Conservation (phyloP, 768 basidiomycete species). For the Russula virescens region DNA sequence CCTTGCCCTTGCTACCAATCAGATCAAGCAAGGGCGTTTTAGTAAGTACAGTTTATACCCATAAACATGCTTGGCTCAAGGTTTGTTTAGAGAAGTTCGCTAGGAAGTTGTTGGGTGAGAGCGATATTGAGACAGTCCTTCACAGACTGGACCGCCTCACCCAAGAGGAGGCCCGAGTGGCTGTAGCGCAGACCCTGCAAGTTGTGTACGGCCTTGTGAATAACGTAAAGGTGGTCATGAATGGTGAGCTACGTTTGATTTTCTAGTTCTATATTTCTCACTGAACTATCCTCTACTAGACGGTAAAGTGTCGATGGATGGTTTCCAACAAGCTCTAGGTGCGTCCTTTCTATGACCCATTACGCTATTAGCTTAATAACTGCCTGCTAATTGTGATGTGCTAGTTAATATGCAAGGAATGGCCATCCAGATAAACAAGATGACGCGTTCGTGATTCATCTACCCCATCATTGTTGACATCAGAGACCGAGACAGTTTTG, state of each 20-base stretch:
- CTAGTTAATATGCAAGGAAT: constrained; percentile 5
- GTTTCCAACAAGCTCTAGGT: neutral
- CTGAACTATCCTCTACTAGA: neutral
- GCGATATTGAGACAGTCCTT: neutral
- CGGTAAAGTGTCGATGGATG: neutral
- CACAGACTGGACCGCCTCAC: constrained; percentile 14
- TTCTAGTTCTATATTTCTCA: neutral
- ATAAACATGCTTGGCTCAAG: neutral
- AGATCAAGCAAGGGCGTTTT: constrained; percentile 7
- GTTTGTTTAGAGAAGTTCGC: neutral
- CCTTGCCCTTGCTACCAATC: constrained; percentile 5
- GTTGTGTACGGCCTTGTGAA: constrained; percentile 8
- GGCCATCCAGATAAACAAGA: neutral
- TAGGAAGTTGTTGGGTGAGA: neutral
- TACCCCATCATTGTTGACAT: neutral
- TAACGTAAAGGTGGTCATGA: constrained; percentile 9
- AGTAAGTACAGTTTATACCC: neutral
- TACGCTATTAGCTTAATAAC: neutral
- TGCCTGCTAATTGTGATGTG: neutral
- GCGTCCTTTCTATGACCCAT: too few species aligned
- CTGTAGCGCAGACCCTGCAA: constrained; percentile 5
- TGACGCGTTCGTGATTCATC: neutral
- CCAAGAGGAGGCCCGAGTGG: neutral
- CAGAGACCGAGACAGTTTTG: neutral
- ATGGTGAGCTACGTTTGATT: neutral